Evolutionary conservation across 2,329 filamentous ascomycete species (phyloP).

Genomic region (Gnomoniopsis smithogilvyi): DNA sequence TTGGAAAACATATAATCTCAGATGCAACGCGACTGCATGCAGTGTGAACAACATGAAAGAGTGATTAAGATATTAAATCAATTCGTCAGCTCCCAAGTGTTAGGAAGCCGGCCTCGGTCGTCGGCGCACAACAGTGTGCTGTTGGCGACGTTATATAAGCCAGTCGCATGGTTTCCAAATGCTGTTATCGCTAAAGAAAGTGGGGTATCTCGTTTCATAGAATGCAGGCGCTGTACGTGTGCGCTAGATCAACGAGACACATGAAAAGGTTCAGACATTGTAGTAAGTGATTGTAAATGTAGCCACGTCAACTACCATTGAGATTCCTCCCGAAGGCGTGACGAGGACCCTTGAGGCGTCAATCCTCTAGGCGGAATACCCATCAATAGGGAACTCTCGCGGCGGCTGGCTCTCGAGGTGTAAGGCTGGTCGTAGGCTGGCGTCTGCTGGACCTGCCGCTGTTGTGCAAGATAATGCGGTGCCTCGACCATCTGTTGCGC

Average conservation of each 20-base stretch:
- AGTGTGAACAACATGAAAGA: constrained; percentile 4
- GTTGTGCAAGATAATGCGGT: constrained; percentile 23
- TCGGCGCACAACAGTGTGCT: not conserved
- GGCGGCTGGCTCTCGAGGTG: constrained; percentile 41
- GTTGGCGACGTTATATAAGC: not conserved
- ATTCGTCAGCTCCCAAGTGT: not conserved
- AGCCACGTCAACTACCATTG: constrained; percentile 34
- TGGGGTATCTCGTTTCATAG: constrained; percentile 4
- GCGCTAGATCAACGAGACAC: constrained; percentile 1
- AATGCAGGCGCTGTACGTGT: not conserved
- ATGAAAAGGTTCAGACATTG: constrained; percentile 1
- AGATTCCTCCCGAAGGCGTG: constrained; percentile 53
- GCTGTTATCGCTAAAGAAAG: not conserved
- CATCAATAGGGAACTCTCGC: constrained; percentile 61
- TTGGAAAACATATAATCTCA: not conserved
- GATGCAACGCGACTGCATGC: constrained; percentile 9
- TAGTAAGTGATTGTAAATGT: not conserved
- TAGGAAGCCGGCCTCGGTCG: constrained; percentile 2
- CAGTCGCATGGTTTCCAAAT: not conserved
- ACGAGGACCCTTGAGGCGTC: constrained; percentile 49
- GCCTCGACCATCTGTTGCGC: constrained; percentile 35
- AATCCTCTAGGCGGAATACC: constrained; percentile 44
- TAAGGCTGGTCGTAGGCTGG: constrained; percentile 34
- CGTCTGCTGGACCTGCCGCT: constrained; percentile 26
- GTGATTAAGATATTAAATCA: constrained; percentile 13